phyloP scores from a whole-genome alignment of 2,329 filamentous ascomycete species.

The Coniosporium tulheliwenetii region DNA sequence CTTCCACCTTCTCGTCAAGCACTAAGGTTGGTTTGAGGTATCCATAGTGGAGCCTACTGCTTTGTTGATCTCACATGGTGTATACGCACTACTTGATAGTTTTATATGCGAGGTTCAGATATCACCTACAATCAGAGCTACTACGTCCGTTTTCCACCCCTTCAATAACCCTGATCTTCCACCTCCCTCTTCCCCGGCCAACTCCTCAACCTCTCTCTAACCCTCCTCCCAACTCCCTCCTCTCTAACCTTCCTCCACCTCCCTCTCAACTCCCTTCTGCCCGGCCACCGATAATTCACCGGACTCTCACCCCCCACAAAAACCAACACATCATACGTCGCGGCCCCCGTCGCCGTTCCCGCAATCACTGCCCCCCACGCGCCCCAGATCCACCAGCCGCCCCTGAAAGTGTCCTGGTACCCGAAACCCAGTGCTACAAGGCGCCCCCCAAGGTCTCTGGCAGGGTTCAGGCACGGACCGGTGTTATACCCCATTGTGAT shows the following conservation, averaged over 20 bases:
- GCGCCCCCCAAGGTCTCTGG: slow-evolving; percentile 34
- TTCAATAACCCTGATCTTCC: too few relatives aligned
- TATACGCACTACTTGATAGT: too few relatives aligned
- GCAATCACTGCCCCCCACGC: slow-evolving; percentile 22
- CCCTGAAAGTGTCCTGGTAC: slow-evolving; percentile 25
- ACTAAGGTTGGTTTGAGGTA: too few relatives aligned
- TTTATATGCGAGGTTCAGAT: too few relatives aligned
- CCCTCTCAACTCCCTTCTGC: slow-evolving; percentile 15
- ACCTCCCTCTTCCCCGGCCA: too few relatives aligned
- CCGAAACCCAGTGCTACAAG: slow-evolving; percentile 29
- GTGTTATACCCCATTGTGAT: slow-evolving; percentile 32
- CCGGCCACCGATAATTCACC: slow-evolving; percentile 30
- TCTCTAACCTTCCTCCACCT: background rate
- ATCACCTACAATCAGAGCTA: too few relatives aligned
- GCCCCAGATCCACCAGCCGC: slow-evolving; percentile 32
- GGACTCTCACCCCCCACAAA: slow-evolving; percentile 35
- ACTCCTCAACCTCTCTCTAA: background rate
- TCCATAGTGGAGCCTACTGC: too few relatives aligned
- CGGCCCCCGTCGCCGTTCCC: slow-evolving; percentile 27
- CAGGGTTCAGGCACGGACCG: slow-evolving; percentile 32
- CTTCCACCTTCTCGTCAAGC: too few relatives aligned
- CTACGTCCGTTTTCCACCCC: too few relatives aligned
- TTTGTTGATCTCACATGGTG: too few relatives aligned
- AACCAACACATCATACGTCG: slow-evolving; percentile 33
- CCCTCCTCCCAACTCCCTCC: background rate